Evolutionary conservation across 2,329 filamentous ascomycete species (phyloP).

Genomic region (Monascus ruber): DNA sequence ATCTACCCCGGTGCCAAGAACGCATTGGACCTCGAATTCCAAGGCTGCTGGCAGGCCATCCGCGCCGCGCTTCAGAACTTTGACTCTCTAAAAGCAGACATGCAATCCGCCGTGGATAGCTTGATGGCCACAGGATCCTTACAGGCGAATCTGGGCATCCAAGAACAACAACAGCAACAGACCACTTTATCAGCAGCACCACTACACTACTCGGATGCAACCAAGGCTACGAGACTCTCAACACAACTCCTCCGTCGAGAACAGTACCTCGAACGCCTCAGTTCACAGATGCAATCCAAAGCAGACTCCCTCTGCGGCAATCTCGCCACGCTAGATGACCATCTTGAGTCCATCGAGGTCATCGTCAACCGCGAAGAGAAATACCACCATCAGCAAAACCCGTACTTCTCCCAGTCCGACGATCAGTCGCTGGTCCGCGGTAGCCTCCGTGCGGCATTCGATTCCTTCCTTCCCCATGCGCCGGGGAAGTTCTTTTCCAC

Average conservation of each 20-base stretch:
- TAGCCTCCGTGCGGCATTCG: background rate
- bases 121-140: constrained; percentile 13
- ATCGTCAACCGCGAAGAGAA: constrained; percentile 17
- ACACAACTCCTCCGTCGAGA: constrained; percentile 20
- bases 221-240: constrained; percentile 16
- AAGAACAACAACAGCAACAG: background rate
- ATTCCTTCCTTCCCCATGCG: constrained; percentile 1
- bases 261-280: constrained; percentile 22
- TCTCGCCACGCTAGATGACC: constrained; percentile 23
- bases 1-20: constrained; percentile 18
- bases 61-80: constrained; percentile 22
- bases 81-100: constrained; percentile 23
- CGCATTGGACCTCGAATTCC: constrained; percentile 28
- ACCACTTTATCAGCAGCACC: background rate
- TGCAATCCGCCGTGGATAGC: constrained; percentile 24
- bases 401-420: no score
- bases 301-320: constrained; percentile 17
- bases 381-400: constrained; percentile 1
- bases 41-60: constrained; percentile 21
- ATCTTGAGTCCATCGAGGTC: constrained; percentile 22
- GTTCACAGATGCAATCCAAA: constrained; percentile 20
- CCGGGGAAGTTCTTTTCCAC: constrained; percentile 1
- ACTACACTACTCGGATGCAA: constrained; percentile 2
- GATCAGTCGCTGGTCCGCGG: background rate
- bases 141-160: no score